Conservation (phyloP, 441 rosid genomes). For the Aquilaria agallochum region DNA sequence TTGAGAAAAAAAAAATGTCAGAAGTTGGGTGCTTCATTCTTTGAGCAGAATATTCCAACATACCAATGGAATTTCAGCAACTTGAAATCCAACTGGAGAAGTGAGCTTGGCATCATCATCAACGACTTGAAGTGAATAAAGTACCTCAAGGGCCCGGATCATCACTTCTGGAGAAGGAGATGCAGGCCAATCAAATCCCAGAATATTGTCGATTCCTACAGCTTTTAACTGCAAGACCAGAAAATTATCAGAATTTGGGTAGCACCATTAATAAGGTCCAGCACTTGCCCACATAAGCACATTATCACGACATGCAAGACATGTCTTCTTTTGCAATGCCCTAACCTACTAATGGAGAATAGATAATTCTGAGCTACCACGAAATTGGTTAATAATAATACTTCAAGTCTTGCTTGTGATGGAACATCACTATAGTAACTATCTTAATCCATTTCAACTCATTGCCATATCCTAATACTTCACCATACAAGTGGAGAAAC, state of each 20-base stretch:
- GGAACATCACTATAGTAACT: too few species aligned
- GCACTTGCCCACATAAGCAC: neutral
- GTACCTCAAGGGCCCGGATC: constrained; percentile 93
- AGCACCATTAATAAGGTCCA: neutral
- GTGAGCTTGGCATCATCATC: constrained; percentile 98
- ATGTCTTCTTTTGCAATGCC: too few species aligned
- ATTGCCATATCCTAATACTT: too few species aligned
- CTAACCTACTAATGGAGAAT: too few species aligned
- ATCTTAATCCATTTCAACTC: too few species aligned
- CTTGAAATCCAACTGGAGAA: constrained; percentile 96
- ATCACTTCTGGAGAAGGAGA: constrained; percentile 91
- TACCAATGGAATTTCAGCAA: constrained; percentile 96
- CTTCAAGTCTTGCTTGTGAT: too few species aligned
- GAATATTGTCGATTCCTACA: constrained; percentile 89
- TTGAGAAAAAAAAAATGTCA: neutral
- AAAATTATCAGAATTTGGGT: neutral
- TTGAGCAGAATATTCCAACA: constrained; percentile 10
- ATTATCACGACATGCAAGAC: neutral
- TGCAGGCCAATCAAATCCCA: constrained; percentile 97
- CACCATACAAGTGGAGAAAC: too few species aligned
- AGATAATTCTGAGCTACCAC: too few species aligned
- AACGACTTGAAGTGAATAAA: constrained; percentile 85
- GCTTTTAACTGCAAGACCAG: constrained; percentile 71
- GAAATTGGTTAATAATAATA: too few species aligned
- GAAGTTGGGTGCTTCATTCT: neutral